Base-by-base conservation (phyloP, 257 asterid species). In the Verbena officinalis region DNA sequence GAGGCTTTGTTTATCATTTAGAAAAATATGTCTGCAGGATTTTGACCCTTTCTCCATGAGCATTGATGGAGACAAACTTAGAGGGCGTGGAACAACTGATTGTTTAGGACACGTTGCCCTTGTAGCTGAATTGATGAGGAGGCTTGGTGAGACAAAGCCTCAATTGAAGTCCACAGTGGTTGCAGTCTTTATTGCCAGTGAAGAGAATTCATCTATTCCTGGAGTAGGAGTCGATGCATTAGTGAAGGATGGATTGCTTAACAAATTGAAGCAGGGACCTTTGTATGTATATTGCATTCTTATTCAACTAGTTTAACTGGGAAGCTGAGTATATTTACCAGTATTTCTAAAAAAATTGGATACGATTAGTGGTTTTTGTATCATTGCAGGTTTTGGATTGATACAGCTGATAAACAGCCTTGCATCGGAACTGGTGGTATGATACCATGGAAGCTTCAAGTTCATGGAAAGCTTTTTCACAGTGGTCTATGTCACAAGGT, bases 381-480 rank as follows among this genome's bases (percentile, higher is more conserved):
- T 33, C 45, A 53, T 48, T 57, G 51, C 80, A 93, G 99, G 75
- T 93, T 84, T 81, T 93, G 99, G 99, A 93, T 93, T 62, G 99
- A 93, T 64, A 90, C 99, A 45, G 97, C 99, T n/a, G 99, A 93
- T 78, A 93, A 93, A 73, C 99, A 93, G 67, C 99, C 99, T 55
- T 93, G 99, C 82, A 84, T 93, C 71, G 99, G 99, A 65, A 93
- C 99, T 15, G 97, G 99, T 64, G 99, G 99, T 62, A 78, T 81
- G 93, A 87, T 93, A 72, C 97, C 97, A 12, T 93, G 99, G 97
- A 84, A 86, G 74, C 91, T 93, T 68, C 86, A 81, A 68, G 83
- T 84, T 53, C 62, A 81, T 6, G 98, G 98, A 55, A 93, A 93
- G 76, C 97, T 93, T 84, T 93, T 89, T 60, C 98, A 89, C 78